A percentile compares a stretch with the other conserved stretches of the same genome.
These are phyloP conservation scores for Solanum hybrid DNA, from an alignment of 305 asterid genomes.

Conservation along the genomic window DNA sequence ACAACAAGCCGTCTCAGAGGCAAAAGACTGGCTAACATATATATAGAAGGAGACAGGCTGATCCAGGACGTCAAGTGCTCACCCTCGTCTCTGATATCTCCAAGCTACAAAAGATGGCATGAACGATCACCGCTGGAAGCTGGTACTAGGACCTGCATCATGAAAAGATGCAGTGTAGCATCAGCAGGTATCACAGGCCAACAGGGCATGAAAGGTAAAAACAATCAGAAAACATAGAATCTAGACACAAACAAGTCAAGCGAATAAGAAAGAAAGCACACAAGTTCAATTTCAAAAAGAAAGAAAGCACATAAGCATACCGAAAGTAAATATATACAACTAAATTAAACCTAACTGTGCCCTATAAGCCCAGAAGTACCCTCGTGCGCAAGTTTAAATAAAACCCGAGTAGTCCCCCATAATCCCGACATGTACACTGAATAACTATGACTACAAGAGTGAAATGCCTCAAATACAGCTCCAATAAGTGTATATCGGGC, in stretches of 20 bases:
- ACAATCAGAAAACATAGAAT: neutral
- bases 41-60: too few relatives aligned
- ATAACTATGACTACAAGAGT: neutral
- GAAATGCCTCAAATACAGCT: neutral
- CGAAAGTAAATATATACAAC: neutral
- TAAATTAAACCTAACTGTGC: neutral
- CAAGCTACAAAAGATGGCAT: too few relatives aligned
- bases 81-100: too few relatives aligned
- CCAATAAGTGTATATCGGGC: neutral
- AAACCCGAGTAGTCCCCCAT: neutral
- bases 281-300: neutral
- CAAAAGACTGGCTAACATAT: too few relatives aligned
- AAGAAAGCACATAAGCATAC: neutral
- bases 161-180: neutral
- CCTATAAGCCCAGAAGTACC: neutral
- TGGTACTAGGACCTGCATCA: too few relatives aligned
- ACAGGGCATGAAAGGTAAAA: neutral
- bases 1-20: too few relatives aligned
- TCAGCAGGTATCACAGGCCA: neutral
- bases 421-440: neutral
- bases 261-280: neutral
- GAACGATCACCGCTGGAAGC: too few relatives aligned
- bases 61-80: too few relatives aligned
- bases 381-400: neutral
- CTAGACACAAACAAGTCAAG: neutral